Conservation (phyloP, 225 moss, liverwort and hornwort species). For the Marchantia paleacea region DNA sequence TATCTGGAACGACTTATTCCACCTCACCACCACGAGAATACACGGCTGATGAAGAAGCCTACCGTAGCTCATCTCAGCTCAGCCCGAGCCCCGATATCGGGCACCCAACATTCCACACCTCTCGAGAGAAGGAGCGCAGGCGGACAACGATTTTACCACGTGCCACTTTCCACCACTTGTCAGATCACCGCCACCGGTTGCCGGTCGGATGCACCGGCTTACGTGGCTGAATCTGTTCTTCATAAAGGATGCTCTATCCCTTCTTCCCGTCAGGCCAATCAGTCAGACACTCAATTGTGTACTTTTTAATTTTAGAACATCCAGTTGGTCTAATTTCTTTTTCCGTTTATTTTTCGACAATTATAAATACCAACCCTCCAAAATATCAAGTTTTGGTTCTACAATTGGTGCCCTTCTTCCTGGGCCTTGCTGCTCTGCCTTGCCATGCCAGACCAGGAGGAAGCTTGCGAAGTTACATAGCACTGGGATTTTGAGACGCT, state of each 20-base stretch:
- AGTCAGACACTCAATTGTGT: neutral
- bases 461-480: too few species aligned
- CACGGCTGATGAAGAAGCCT: neutral
- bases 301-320: too few species aligned
- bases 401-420: too few species aligned
- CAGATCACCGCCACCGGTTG: neutral
- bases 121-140: neutral
- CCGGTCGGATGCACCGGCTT: neutral
- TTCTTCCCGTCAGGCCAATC: neutral
- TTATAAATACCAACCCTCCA: too few species aligned
- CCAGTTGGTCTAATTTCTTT: too few species aligned
- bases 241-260: neutral
- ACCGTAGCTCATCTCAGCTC: neutral
- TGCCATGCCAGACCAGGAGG: too few species aligned
- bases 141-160: neutral
- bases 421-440: too few species aligned
- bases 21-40: slow-evolving; percentile 7
- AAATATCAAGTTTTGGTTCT: too few species aligned
- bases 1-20: slow-evolving; percentile 3
- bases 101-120: neutral
- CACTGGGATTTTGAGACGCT: too few species aligned
- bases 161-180: neutral
- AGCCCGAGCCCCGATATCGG: neutral
- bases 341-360: too few species aligned
- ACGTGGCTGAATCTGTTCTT: slow-evolving; percentile 3